A percentile compares a stretch with the other conserved stretches of the same genome.
Conservation (phyloP, 352 stramenopile species). For the Phytopythium boreale region DNA sequence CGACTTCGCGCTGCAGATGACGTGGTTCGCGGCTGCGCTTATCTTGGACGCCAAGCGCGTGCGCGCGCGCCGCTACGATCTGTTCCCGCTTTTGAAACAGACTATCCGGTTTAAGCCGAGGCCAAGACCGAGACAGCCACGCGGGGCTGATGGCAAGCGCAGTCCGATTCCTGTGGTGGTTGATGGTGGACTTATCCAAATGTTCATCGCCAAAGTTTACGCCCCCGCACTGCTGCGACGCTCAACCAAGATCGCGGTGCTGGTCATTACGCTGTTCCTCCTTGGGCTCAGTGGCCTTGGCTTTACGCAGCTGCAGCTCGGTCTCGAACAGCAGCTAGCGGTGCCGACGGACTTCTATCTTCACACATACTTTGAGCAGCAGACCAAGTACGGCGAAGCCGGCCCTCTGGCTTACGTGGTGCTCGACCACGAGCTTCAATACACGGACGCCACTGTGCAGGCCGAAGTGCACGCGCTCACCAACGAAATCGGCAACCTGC, state of each 20-base stretch:
- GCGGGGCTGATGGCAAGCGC: constrained; percentile 14
- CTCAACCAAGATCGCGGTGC: constrained; percentile 58
- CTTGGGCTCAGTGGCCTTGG: constrained; percentile 53
- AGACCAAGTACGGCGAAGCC: constrained; percentile 81
- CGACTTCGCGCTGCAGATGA: constrained; percentile 84
- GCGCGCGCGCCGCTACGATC: constrained; percentile 61
- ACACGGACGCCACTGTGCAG: constrained; percentile 59
- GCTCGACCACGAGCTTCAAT: constrained; percentile 52
- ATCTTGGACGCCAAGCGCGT: constrained; percentile 71
- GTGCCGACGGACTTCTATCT: constrained; percentile 88
- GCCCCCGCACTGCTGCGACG: constrained; percentile 55
- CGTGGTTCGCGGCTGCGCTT: constrained; percentile 84
- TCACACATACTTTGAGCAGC: constrained; percentile 86
- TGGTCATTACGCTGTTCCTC: constrained; percentile 31
- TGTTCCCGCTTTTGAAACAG: constrained; percentile 65
- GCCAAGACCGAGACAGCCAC: not conserved
- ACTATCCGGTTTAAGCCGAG: constrained; percentile 31
- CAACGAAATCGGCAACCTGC: constrained; percentile 66
- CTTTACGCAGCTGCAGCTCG: constrained; percentile 64
- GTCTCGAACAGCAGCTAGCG: constrained; percentile 86
- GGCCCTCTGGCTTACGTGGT: constrained; percentile 88
- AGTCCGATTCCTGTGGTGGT: constrained; percentile 1
- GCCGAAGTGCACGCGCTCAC: constrained; percentile 62
- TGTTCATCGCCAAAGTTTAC: constrained; percentile 66
- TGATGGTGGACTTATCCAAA: constrained; percentile 36